Evolutionary conservation across 805 yeast genomes (phyloP).

Genomic region (Blastobotrys mokoenaii): DNA sequence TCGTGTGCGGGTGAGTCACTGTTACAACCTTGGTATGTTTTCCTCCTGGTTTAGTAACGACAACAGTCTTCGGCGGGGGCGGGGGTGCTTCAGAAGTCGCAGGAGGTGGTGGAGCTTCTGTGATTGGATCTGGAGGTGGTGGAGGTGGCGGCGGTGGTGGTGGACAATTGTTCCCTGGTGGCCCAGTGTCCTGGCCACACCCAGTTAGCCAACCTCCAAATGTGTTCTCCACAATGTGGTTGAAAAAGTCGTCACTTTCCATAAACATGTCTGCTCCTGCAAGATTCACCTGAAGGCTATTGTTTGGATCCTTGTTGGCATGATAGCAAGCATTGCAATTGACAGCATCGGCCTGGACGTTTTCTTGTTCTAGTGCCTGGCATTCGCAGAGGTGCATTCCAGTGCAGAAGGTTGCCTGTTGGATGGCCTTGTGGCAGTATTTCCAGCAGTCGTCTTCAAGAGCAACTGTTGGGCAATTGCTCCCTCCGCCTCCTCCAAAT

Average conservation of each 20-base stretch:
- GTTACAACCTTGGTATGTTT: not conserved
- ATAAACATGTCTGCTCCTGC: conserved; percentile 1
- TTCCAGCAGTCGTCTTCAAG: conserved; percentile 4
- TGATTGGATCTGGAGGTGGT: conserved; percentile 3
- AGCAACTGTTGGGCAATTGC: conserved; percentile 2
- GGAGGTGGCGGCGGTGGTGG: conserved; percentile 8
- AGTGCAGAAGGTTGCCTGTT: not conserved
- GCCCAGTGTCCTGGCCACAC: not conserved
- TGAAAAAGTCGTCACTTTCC: conserved; percentile 3
- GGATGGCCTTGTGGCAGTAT: conserved; percentile 5
- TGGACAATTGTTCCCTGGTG: conserved; percentile 1
- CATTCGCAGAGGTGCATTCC: conserved; percentile 1
- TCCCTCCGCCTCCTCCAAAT: not conserved
- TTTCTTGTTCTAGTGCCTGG: conserved; percentile 1
- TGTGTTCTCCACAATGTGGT: conserved; percentile 2
- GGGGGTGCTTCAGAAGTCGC: conserved; percentile 5
- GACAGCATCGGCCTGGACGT: not conserved
- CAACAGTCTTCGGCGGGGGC: not conserved
- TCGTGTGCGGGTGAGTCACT: not conserved
- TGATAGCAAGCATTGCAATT: conserved; percentile 4
- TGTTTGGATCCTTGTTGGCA: not conserved
- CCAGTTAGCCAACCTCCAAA: too few species aligned
- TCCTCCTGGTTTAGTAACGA: conserved; percentile 1
- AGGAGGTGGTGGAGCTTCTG: conserved; percentile 4
- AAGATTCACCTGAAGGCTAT: conserved; percentile 2